Conservation (phyloP, 2,329 filamentous ascomycete genomes). For the Colletotrichum cordylinicola region DNA sequence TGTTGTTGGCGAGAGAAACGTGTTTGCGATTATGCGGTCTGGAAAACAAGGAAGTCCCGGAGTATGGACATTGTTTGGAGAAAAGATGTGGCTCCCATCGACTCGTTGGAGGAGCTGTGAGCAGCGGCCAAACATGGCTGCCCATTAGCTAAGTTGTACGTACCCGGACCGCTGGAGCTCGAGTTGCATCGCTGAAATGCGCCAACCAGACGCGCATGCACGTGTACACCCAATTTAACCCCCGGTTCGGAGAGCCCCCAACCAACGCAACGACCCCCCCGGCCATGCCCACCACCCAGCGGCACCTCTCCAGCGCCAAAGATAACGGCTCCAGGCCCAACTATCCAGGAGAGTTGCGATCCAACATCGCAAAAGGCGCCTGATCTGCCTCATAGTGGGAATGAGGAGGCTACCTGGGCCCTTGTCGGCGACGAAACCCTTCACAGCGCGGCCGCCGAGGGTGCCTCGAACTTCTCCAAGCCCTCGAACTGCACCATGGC, state of each 20-base stretch:
- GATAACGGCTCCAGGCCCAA: slow-evolving; percentile 22
- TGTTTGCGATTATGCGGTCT: background rate
- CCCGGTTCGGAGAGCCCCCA: slow-evolving; percentile 21
- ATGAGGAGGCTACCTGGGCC: slow-evolving; percentile 49
- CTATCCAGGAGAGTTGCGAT: slow-evolving; percentile 23
- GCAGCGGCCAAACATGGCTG: background rate
- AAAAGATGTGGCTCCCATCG: background rate
- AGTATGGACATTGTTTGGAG: background rate
- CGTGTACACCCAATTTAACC: slow-evolving; percentile 21
- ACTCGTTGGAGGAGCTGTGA: background rate
- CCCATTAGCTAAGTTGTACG: background rate
- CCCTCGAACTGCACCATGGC: slow-evolving; percentile 23
- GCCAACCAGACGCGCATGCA: slow-evolving; percentile 17
- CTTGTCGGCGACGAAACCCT: slow-evolving; percentile 36
- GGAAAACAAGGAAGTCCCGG: background rate
- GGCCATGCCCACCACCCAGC: slow-evolving; percentile 12
- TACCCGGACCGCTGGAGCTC: slow-evolving; percentile 6
- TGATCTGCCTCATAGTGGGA: slow-evolving; percentile 38
- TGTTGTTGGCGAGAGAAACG: background rate
- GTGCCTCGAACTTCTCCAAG: slow-evolving; percentile 10
- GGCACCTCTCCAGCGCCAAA: slow-evolving; percentile 19
- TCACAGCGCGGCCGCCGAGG: slow-evolving; percentile 28
- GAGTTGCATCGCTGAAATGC: slow-evolving; percentile 11
- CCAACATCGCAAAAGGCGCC: slow-evolving; percentile 25
- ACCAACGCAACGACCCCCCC: slow-evolving; percentile 5